phyloP scores from a whole-genome alignment of 2,329 filamentous ascomycete genomes.

The Amesomyces nigricolor region DNA sequence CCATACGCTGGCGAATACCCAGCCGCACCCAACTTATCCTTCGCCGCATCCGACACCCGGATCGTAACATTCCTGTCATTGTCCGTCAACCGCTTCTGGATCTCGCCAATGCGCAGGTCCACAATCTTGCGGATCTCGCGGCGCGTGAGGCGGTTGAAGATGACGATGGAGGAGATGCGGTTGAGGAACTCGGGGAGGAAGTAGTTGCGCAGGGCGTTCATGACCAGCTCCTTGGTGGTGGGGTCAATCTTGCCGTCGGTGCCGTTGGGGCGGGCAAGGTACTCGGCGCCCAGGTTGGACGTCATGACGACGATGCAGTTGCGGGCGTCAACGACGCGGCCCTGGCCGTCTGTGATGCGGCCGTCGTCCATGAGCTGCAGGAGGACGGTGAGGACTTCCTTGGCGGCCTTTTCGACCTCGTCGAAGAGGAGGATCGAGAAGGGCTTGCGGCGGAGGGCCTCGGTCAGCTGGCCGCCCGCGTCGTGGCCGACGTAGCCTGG shows the following conservation, averaged over 20 bases:
- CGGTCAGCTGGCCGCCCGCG: slow-evolving; percentile 89
- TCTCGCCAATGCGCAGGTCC: slow-evolving; percentile 78
- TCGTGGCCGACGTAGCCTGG: slow-evolving; percentile 97
- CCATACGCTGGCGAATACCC: slow-evolving; percentile 96
- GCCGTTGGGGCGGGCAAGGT: slow-evolving; percentile 70
- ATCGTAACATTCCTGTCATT: slow-evolving; percentile 87
- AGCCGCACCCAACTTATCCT: slow-evolving; percentile 84
- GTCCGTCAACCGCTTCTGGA: slow-evolving; percentile 80
- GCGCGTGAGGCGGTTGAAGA: slow-evolving; percentile 94
- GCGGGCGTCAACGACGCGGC: slow-evolving; percentile 85
- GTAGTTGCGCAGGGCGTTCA: slow-evolving; percentile 85
- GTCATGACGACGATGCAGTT: slow-evolving; percentile 99
- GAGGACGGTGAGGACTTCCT: slow-evolving; percentile 92
- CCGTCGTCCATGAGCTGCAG: slow-evolving; percentile 99
- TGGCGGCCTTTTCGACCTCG: slow-evolving; percentile 97
- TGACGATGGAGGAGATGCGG: slow-evolving; percentile 91
- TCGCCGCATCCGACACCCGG: slow-evolving; percentile 74
- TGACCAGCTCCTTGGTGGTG: slow-evolving; percentile 81
- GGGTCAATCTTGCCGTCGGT: slow-evolving; percentile 81
- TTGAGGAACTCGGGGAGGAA: slow-evolving; percentile 99
- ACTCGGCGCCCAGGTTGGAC: slow-evolving; percentile 93
- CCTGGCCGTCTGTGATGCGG: slow-evolving; percentile 96
- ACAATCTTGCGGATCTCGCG: slow-evolving; percentile 92
- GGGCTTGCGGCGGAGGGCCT: slow-evolving; percentile 85
- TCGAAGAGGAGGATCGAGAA: slow-evolving; percentile 98